Base-by-base conservation (phyloP, 805 yeast genomes). In the Ogataea chonburiensis region DNA sequence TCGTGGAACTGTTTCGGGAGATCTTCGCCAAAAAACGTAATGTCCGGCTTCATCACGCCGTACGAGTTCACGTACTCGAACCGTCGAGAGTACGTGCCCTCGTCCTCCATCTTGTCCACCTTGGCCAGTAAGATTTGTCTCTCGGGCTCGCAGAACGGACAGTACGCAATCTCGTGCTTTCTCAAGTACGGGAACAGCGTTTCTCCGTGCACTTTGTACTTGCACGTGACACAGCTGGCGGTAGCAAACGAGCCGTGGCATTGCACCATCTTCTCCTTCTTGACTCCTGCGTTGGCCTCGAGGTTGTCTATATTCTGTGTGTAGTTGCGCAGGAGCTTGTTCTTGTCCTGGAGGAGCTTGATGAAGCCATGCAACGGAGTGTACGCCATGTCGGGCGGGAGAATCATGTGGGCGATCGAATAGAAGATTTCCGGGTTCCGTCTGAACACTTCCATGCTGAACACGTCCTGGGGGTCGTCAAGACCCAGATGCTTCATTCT, bases 181-280 rank as follows among this genome's bases (percentile, higher is more conserved):
- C 81, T 66, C 25, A 88, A 78, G 36, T 73, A 75, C 10, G 71
- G 70, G 52, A 68, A 85, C 3, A 88, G 68, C 17, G 69, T 68
- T 33, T 72, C 75, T 12, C 96, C 96, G 2, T 75, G 73, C 5
- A 79, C 75, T 53, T 71, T 65, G 55, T 73, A 73, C 32, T 75
- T 71, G 57, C 97, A 88, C 3, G 89, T 79, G 22, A 79, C 69
- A 55, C 97, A 88, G 3, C 88, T 77, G 7, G 96, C 96, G 0
- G 76, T 73, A 0, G 94, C 95, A 61, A 88, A 88, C 2, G 95
- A 85, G 1, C 96, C 96, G 61, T 88, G 96, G 55, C 96, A 88
- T 60, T 87, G 96, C 16, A 88, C 83, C 45, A 84, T 58, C 49
- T 77, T 79, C 6, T 80, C 86, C 2, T 70, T 60, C 6, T 66